Percentiles rank a stretch among this genome's conserved stretches.
These are phyloP conservation scores for Epichloe elymi DNA, from an alignment of 2,329 filamentous ascomycete genomes.

Conservation along the genomic window DNA sequence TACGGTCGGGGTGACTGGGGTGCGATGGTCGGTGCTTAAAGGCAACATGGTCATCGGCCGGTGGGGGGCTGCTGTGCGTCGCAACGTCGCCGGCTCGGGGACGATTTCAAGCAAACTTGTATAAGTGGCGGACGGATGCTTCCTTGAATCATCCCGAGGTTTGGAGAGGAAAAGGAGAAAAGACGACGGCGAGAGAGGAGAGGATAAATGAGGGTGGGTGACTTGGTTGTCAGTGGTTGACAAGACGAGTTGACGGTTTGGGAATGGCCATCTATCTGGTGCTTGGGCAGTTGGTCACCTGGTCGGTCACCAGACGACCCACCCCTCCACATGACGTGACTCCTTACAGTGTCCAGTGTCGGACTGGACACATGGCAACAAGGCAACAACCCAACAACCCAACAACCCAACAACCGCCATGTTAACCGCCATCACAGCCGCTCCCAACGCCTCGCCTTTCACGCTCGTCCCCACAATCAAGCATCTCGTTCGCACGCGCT, in stretches of 20 bases:
- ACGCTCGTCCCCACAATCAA: constrained; percentile 27
- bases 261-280: too few species aligned
- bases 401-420: background rate
- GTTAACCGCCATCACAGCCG: constrained; percentile 12
- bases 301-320: too few species aligned
- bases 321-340: too few species aligned
- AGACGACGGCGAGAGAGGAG: background rate
- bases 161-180: background rate
- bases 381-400: too few species aligned
- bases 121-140: background rate
- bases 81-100: background rate
- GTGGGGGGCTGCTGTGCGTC: background rate
- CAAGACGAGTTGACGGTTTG: too few species aligned
- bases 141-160: background rate
- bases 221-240: too few species aligned
- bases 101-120: background rate
- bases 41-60: constrained; percentile 3
- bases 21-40: constrained; percentile 3
- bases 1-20: background rate
- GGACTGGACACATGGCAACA: background rate
- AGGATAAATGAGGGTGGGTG: background rate
- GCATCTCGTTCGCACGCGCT: constrained; percentile 35
- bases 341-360: too few species aligned
- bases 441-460: constrained; percentile 13
- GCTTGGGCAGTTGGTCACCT: too few species aligned